Percentiles rank a stretch among this genome's conserved stretches.
Evolutionary conservation across 2,329 filamentous ascomycete species (phyloP).

Genomic region (Trichophyton verrucosum): DNA sequence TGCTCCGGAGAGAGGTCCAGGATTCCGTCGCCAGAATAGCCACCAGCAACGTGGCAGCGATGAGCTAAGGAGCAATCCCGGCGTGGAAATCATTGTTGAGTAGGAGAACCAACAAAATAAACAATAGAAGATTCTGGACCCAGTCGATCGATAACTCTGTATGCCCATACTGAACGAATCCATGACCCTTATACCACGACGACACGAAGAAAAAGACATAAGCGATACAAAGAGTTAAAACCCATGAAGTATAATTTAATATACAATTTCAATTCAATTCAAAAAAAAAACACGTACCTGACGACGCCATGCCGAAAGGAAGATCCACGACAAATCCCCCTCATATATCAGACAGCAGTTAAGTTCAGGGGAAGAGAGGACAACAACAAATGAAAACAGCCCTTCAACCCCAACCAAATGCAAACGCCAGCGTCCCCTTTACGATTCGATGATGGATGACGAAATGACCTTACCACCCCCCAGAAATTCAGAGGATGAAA

Average conservation of each 20-base stretch:
- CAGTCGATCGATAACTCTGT: slow-evolving; percentile 5
- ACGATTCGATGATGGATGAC: slow-evolving; percentile 39
- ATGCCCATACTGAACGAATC: slow-evolving; percentile 4
- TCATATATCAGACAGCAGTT: background rate
- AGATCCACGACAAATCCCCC: background rate
- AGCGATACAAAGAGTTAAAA: slow-evolving; percentile 1
- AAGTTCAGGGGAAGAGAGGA: background rate
- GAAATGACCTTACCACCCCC: slow-evolving; percentile 27
- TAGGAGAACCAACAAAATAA: slow-evolving; percentile 25
- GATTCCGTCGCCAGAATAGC: slow-evolving; percentile 50
- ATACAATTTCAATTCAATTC: background rate
- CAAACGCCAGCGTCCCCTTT: slow-evolving; percentile 22
- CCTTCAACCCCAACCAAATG: slow-evolving; percentile 7
- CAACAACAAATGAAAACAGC: slow-evolving; percentile 15
- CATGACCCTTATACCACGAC: slow-evolving; percentile 4
- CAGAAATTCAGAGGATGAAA: slow-evolving; percentile 7
- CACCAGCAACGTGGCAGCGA: slow-evolving; percentile 51
- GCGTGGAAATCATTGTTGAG: slow-evolving; percentile 53
- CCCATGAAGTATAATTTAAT: slow-evolving; percentile 2
- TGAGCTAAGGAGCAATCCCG: slow-evolving; percentile 48
- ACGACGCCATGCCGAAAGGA: background rate
- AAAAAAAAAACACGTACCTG: background rate
- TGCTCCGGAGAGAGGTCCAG: slow-evolving; percentile 45
- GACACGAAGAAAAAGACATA: slow-evolving; percentile 11
- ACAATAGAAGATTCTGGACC: slow-evolving; percentile 2